Evolutionary conservation across 31 red algal genomes (phyloP).

Genomic region (Endocladia muricata): DNA sequence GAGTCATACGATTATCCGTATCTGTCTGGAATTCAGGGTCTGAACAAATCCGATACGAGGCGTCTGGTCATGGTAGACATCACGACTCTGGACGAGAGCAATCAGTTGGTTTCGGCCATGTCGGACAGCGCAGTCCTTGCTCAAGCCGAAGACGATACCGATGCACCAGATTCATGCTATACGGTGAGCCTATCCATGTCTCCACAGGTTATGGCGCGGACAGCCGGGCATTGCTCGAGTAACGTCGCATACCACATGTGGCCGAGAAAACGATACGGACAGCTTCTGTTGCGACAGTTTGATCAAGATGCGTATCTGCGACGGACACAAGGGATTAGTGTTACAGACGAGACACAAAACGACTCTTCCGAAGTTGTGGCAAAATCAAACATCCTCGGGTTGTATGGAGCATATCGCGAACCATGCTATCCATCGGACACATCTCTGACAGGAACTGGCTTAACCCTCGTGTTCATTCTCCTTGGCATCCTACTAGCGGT

Average conservation of each 20-base stretch:
- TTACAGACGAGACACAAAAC: conserved; percentile 25
- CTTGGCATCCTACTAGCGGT: conserved; percentile 40
- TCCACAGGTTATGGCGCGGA: not conserved
- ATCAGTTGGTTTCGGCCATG: conserved; percentile 32
- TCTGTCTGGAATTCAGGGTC: conserved; percentile 57
- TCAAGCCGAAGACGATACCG: conserved; percentile 8
- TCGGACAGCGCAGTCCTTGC: conserved; percentile 23
- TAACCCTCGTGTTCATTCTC: conserved; percentile 37
- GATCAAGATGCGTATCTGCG: conserved; percentile 25
- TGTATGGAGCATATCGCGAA: conserved; percentile 58
- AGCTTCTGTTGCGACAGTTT: conserved; percentile 17
- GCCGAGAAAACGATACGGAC: conserved; percentile 43
- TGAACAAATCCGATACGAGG: conserved; percentile 44
- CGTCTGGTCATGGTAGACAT: conserved; percentile 66
- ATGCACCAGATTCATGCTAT: conserved; percentile 33
- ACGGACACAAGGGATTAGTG: conserved; percentile 35
- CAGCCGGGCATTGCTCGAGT: conserved; percentile 29
- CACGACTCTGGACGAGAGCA: conserved; percentile 19
- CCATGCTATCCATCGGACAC: conserved; percentile 1
- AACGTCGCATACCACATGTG: conserved; percentile 54
- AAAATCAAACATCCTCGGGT: conserved; percentile 49
- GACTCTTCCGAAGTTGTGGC: conserved; percentile 31
- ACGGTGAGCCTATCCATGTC: conserved; percentile 49
- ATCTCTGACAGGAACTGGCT: conserved; percentile 13
- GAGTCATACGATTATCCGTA: conserved; percentile 70